Percentiles rank a stretch among this genome's conserved stretches.
phyloP scores from a whole-genome alignment of 2,329 filamentous ascomycete genomes.

The Ampelomyces quisqualis region DNA sequence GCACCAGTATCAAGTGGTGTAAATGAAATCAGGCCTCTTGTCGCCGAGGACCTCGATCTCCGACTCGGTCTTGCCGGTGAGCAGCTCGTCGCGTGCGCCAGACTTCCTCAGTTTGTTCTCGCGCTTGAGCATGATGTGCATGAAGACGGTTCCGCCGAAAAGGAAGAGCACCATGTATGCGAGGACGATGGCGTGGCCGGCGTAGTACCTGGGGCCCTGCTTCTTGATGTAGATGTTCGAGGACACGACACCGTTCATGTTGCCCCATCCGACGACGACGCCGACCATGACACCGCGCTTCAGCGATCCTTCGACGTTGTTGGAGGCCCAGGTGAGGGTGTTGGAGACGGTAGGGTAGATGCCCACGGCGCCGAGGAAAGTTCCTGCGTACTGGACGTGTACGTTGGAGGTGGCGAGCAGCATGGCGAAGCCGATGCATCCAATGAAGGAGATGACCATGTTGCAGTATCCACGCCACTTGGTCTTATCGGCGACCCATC shows the following conservation, averaged over 20 bases:
- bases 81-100: slow-evolving; percentile 66
- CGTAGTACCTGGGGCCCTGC: slow-evolving; percentile 64
- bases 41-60: slow-evolving; percentile 71
- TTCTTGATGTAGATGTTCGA: slow-evolving; percentile 72
- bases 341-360: slow-evolving; percentile 88
- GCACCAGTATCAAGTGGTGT: slow-evolving; percentile 65
- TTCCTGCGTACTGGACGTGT: slow-evolving; percentile 76
- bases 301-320: slow-evolving; percentile 91
- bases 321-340: slow-evolving; percentile 83
- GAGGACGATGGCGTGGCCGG: slow-evolving; percentile 74
- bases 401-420: slow-evolving; percentile 65
- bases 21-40: slow-evolving; percentile 66
- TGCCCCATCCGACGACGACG: slow-evolving; percentile 87
- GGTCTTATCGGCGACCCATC: slow-evolving; percentile 75
- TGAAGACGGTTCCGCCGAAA: slow-evolving; percentile 68
- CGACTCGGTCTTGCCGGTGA: slow-evolving; percentile 63
- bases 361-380: slow-evolving; percentile 80
- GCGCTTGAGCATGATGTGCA: slow-evolving; percentile 61
- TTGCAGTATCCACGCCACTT: slow-evolving; percentile 77
- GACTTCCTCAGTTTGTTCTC: slow-evolving; percentile 68
- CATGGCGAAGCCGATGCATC: slow-evolving; percentile 78
- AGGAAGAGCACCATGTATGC: slow-evolving; percentile 71
- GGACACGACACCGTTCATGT: slow-evolving; percentile 82
- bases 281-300: slow-evolving; percentile 87
- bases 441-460: slow-evolving; percentile 67